These are phyloP conservation scores for Fusarium odoratissimum DNA, from an alignment of 2,329 filamentous ascomycete species.

Conservation along the genomic window DNA sequence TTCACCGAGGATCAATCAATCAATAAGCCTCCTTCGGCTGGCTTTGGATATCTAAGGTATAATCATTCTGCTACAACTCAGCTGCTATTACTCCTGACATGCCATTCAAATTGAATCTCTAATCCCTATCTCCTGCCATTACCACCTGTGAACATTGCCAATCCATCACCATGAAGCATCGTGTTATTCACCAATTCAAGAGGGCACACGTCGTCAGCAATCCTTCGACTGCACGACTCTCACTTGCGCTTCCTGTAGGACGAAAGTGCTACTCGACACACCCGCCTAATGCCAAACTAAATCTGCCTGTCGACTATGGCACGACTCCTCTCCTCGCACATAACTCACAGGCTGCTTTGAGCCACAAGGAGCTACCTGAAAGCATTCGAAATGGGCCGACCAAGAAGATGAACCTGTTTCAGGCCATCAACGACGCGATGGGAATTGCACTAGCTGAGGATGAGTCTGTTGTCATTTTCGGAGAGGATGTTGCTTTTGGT, in stretches of 20 bases:
- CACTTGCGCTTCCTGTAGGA: constrained; percentile 28
- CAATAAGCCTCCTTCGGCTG: constrained; percentile 39
- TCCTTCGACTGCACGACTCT: constrained; percentile 28
- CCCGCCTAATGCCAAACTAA: constrained; percentile 74
- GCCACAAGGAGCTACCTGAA: constrained; percentile 76
- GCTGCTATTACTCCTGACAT: constrained; percentile 19
- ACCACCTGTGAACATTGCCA: constrained; percentile 4
- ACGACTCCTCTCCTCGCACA: constrained; percentile 85
- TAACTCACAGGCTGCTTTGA: constrained; percentile 76
- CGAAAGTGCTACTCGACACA: constrained; percentile 64
- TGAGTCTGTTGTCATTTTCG: constrained; percentile 89
- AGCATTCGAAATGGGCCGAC: constrained; percentile 76
- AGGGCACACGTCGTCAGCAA: constrained; percentile 41
- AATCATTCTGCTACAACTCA: constrained; percentile 6
- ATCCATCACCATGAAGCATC: constrained; percentile 49
- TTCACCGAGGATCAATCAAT: constrained; percentile 43
- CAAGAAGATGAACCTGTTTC: constrained; percentile 92
- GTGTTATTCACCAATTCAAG: constrained; percentile 47
- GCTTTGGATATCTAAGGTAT: constrained; percentile 37
- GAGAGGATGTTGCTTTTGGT: constrained; percentile 96
- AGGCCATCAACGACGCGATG: constrained; percentile 91
- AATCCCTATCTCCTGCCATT: constrained; percentile 15
- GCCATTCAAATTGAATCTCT: constrained; percentile 18
- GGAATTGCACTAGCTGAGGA: constrained; percentile 84
- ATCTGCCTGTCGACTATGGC: constrained; percentile 88